Conservation (phyloP, 169 alveolate genomes). For the Cryptosporidium canis region DNA sequence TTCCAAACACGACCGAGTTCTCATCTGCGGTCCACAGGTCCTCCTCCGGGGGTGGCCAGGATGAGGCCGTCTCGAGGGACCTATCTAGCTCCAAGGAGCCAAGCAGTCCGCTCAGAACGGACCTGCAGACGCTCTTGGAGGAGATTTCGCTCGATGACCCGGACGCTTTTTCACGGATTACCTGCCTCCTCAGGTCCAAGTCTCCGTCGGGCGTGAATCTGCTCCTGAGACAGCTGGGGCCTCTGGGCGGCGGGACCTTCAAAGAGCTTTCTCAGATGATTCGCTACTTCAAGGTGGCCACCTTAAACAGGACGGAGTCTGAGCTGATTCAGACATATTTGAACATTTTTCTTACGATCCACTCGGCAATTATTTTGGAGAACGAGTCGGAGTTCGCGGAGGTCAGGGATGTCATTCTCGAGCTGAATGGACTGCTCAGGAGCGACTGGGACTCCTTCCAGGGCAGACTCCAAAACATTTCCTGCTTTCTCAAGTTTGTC, state of each 20-base stretch:
- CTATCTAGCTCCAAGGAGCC: not conserved
- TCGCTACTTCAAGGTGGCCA: conserved; percentile 17
- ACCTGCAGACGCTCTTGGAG: conserved; percentile 5
- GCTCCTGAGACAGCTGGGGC: conserved; percentile 53
- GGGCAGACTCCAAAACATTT: conserved; percentile 30
- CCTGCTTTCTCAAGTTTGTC: conserved; percentile 64
- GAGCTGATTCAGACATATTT: conserved; percentile 51
- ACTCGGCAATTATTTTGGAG: conserved; percentile 24
- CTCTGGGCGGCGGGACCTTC: conserved; percentile 55
- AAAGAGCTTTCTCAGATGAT: conserved; percentile 36
- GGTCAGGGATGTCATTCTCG: not conserved
- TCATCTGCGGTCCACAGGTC: not conserved
- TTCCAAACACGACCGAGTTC: conserved; percentile 74
- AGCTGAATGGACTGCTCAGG: not conserved
- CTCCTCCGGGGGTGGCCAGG: not conserved
- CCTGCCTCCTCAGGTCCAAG: conserved; percentile 45
- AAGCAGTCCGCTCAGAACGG: conserved; percentile 6
- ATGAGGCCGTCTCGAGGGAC: not conserved
- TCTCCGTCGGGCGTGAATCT: conserved; percentile 67
- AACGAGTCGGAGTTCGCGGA: conserved; percentile 2
- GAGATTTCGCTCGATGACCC: not conserved
- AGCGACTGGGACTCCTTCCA: conserved; percentile 65
- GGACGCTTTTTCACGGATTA: not conserved
- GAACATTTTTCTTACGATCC: conserved; percentile 27
- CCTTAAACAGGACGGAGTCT: conserved; percentile 24